These are phyloP conservation scores for Salix koriyanagi DNA, from an alignment of 345 rosid genomes.

Conservation along the genomic window DNA sequence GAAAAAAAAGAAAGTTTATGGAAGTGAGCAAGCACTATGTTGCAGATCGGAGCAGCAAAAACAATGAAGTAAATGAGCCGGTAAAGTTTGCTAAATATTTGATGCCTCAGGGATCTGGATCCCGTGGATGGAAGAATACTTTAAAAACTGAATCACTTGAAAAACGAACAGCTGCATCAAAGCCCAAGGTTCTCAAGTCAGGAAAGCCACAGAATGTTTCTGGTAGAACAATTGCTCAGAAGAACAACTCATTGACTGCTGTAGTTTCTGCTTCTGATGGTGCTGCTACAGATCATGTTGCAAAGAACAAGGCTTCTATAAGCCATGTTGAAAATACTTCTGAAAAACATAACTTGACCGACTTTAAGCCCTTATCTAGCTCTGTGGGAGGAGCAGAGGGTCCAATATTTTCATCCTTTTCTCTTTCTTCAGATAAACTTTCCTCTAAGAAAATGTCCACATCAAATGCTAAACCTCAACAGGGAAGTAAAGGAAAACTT, in stretches of 20 bases:
- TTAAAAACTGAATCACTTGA: constrained; percentile 52
- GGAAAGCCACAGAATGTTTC: constrained; percentile 47
- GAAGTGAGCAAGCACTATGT: constrained; percentile 93
- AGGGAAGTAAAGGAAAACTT: constrained; percentile 23
- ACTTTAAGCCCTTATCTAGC: constrained; percentile 37
- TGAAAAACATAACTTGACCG: constrained; percentile 35
- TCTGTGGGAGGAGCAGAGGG: constrained; percentile 43
- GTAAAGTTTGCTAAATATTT: constrained; percentile 55
- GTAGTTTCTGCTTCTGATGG: constrained; percentile 34
- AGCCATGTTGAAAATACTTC: constrained; percentile 35
- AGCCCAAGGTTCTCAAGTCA: constrained; percentile 54
- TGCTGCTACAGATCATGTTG: constrained; percentile 31
- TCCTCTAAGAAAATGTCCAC: constrained; percentile 34
- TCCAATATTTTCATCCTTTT: constrained; percentile 49
- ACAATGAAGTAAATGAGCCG: constrained; percentile 50
- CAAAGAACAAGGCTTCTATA: constrained; percentile 40
- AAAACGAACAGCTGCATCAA: constrained; percentile 46
- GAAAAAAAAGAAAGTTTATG: constrained; percentile 96
- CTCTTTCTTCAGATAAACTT: constrained; percentile 29
- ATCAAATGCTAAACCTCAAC: constrained; percentile 11
- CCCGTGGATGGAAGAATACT: constrained; percentile 57
- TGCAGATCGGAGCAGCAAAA: constrained; percentile 45
- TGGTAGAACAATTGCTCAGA: constrained; percentile 44
- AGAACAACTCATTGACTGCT: constrained; percentile 33
- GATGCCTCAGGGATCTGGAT: constrained; percentile 61